Evolutionary conservation across 208 protist species (phyloP).

Genomic region (Leishmania mexicana): DNA sequence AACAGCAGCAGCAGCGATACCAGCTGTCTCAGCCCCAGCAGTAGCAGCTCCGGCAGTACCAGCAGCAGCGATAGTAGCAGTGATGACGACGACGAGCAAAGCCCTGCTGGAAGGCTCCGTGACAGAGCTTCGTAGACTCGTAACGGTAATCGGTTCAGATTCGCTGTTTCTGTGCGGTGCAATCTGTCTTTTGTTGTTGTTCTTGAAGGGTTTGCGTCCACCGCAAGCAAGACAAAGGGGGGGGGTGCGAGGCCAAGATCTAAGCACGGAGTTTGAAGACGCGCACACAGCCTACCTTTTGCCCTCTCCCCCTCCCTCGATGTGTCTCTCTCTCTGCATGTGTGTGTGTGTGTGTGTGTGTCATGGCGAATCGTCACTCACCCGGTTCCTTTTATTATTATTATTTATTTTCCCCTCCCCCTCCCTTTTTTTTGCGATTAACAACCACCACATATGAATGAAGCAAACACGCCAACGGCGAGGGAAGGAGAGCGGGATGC

Average conservation of each 20-base stretch:
- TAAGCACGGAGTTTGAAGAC: background rate
- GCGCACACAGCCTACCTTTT: background rate
- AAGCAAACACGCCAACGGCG: too few species aligned
- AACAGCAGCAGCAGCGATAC: constrained; percentile 14
- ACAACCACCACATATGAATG: too few species aligned
- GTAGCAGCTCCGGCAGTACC: constrained; percentile 10
- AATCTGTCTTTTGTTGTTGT: background rate
- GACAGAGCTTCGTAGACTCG: background rate
- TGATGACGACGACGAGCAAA: constrained; percentile 14
- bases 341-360: background rate
- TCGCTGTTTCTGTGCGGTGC: background rate
- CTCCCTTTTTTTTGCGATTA: too few species aligned
- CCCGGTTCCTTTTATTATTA: background rate
- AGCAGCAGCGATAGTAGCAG: constrained; percentile 14
- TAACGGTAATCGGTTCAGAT: background rate
- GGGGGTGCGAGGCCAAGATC: background rate
- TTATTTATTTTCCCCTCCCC: background rate
- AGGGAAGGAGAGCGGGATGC: too few species aligned
- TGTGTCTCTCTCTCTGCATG: background rate
- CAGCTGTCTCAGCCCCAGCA: constrained; percentile 8
- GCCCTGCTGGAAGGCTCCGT: background rate
- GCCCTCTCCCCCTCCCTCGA: background rate
- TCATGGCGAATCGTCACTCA: background rate
- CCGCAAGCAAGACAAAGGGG: background rate
- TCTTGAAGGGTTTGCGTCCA: background rate